phyloP scores from a whole-genome alignment of 2,329 filamentous ascomycete species.

The Cercospora nicotianae region DNA sequence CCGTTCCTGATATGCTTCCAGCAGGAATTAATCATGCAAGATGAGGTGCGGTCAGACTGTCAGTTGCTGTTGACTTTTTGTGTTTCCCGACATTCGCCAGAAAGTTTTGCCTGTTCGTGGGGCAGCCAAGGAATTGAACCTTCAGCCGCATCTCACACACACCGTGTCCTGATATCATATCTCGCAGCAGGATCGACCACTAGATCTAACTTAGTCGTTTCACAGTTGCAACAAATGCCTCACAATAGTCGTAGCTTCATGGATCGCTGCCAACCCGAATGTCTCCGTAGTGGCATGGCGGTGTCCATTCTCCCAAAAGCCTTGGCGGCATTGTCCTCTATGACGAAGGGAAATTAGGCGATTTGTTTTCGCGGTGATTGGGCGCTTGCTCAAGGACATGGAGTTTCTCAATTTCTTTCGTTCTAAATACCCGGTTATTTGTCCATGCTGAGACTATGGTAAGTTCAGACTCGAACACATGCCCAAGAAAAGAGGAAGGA shows the following conservation, averaged over 20 bases:
- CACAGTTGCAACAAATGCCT: background rate
- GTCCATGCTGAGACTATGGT: background rate
- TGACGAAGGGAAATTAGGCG: background rate
- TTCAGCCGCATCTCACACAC: background rate
- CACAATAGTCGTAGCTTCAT: background rate
- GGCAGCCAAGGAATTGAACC: background rate
- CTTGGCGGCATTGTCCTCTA: background rate
- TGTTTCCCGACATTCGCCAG: background rate
- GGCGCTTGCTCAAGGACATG: background rate
- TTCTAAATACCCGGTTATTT: too few relatives aligned
- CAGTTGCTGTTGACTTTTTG: background rate
- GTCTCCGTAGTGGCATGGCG: conserved; percentile 1
- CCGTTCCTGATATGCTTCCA: background rate
- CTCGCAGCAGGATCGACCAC: background rate
- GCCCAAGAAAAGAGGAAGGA: background rate
- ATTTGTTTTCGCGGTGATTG: background rate
- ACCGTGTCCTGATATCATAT: background rate
- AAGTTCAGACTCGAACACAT: background rate
- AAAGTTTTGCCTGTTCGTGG: conserved; percentile 3
- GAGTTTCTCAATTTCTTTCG: background rate
- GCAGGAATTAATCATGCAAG: background rate
- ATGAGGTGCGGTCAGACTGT: background rate
- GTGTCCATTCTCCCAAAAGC: background rate
- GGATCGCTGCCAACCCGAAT: background rate
- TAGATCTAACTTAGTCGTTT: background rate